Evolutionary conservation across 192 early-diverging fungal species (phyloP).

Genomic region (Chytriomyces sp.): DNA sequence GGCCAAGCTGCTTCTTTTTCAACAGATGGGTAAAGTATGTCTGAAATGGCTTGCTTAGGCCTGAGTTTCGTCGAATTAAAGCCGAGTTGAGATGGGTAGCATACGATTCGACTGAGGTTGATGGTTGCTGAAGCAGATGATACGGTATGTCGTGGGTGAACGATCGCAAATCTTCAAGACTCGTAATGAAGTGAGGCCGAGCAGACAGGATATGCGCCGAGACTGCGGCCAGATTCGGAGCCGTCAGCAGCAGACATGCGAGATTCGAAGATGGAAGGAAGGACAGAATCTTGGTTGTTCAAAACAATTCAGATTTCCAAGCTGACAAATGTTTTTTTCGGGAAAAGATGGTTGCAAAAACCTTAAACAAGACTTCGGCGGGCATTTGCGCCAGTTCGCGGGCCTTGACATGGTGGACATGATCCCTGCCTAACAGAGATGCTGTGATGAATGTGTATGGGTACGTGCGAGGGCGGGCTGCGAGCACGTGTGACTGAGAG

Average conservation of each 20-base stretch:
- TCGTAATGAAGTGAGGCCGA: conserved; percentile 15
- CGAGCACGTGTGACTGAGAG: not conserved
- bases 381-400: conserved; percentile 8
- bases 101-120: conserved; percentile 4
- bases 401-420: too few relatives aligned
- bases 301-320: not conserved
- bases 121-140: not conserved
- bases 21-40: not conserved
- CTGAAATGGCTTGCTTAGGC: not conserved
- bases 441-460: not conserved
- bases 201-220: not conserved
- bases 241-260: conserved; percentile 9
- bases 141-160: conserved; percentile 29
- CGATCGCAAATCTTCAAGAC: conserved; percentile 22
- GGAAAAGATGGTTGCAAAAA: not conserved
- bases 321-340: not conserved
- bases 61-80: too few relatives aligned
- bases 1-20: conserved; percentile 29
- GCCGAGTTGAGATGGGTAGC: not conserved
- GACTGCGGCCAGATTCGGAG: conserved; percentile 3
- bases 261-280: conserved; percentile 8
- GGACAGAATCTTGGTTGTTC: not conserved
- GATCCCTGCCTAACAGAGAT: not conserved
- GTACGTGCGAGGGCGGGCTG: not conserved
- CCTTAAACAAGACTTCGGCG: conserved; percentile 9